These are phyloP conservation scores for Cladosporium cucumerinum DNA, from an alignment of 2,329 filamentous ascomycete species.

Conservation along the genomic window DNA sequence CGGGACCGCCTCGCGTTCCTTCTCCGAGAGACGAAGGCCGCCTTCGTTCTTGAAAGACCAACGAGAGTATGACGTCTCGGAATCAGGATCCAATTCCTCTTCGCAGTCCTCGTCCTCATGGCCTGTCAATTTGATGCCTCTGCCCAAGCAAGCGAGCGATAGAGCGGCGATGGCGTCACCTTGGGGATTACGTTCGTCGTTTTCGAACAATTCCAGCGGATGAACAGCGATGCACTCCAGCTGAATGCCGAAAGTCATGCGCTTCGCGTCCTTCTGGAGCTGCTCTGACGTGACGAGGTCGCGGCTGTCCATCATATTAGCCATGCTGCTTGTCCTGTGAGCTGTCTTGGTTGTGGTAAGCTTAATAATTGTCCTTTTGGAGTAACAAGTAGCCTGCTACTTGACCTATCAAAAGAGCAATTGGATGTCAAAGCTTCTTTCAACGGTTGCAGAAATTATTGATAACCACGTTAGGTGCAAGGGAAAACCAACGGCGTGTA, in stretches of 20 bases:
- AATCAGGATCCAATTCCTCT: not conserved
- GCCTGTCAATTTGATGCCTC: not conserved
- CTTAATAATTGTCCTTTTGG: not conserved
- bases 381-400: not conserved
- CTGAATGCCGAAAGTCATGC: conserved; percentile 26
- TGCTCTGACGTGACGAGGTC: not conserved
- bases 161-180: not conserved
- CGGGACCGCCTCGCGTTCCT: not conserved
- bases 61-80: not conserved
- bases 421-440: not conserved
- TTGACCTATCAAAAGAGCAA: not conserved
- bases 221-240: conserved; percentile 23
- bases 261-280: not conserved
- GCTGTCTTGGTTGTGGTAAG: not conserved
- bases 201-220: not conserved
- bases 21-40: conserved; percentile 2
- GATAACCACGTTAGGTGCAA: not conserved
- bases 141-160: not conserved
- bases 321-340: not conserved
- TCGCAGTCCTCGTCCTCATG: not conserved
- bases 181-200: too few relatives aligned
- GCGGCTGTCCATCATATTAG: not conserved
- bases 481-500: not conserved
- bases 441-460: not conserved
- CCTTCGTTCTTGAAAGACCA: not conserved